Evolutionary conservation across 1,139 yeast species (phyloP).

Genomic region (Blastobotrys capitulatus): DNA sequence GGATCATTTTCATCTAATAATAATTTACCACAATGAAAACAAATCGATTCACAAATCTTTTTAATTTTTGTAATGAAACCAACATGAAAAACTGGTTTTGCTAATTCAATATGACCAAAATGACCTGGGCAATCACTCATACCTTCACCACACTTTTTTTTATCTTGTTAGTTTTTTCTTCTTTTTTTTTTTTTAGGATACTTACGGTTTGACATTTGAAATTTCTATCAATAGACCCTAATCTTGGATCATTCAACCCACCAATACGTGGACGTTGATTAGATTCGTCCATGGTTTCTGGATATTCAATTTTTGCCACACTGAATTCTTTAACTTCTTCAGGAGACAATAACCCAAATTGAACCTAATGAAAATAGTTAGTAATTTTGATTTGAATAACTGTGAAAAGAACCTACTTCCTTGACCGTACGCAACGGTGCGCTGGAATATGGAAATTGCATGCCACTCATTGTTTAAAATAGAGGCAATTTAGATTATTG

Average conservation of each 20-base stretch:
- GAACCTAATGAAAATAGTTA: constrained; percentile 46
- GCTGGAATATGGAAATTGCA: constrained; percentile 83
- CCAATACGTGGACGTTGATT: constrained; percentile 94
- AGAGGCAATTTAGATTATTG: neutral
- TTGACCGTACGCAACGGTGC: constrained; percentile 95
- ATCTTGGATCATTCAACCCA: constrained; percentile 93
- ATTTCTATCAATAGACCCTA: constrained; percentile 95
- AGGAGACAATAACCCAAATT: constrained; percentile 95
- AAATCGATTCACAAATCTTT: constrained; percentile 91
- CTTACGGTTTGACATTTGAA: constrained; percentile 85
- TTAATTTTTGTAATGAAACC: constrained; percentile 89
- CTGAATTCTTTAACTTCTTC: constrained; percentile 96
- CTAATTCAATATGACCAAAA: constrained; percentile 97
- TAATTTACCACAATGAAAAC: constrained; percentile 97
- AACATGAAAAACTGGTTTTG: constrained; percentile 97
- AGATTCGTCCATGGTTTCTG: constrained; percentile 98
- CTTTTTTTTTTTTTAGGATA: neutral
- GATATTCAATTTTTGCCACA: constrained; percentile 95
- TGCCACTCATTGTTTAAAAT: constrained; percentile 36
- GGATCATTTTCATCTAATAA: constrained; percentile 77
- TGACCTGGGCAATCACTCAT: constrained; percentile 99
- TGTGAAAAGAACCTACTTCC: constrained; percentile 51
- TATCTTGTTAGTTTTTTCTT: neutral
- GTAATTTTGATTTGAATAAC: constrained; percentile 11
- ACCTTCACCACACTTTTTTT: constrained; percentile 82